Conservation (phyloP, 78 protist genomes). For the Acrasis kona region DNA sequence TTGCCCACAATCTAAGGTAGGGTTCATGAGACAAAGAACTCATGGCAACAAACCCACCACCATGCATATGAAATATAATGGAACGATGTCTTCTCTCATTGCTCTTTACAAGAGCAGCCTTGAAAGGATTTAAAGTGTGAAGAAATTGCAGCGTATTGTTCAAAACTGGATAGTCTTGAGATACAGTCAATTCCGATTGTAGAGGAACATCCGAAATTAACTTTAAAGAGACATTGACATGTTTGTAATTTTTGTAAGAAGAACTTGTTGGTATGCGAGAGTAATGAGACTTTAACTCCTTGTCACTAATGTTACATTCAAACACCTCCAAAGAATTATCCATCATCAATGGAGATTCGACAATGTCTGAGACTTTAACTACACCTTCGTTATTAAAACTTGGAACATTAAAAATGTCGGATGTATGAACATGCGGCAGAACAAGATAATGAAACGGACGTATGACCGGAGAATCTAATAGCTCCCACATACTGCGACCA, state of each 20-base stretch:
- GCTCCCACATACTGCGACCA: not conserved
- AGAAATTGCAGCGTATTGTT: not conserved
- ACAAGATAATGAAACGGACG: not conserved
- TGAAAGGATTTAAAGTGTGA: not conserved
- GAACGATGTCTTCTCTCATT: not conserved
- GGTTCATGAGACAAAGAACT: not conserved
- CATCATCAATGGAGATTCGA: not conserved
- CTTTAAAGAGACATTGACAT: not conserved
- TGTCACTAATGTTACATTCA: not conserved
- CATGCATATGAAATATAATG: slow-evolving; percentile 8
- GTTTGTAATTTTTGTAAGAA: not conserved
- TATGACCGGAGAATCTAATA: not conserved
- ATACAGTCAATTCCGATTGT: no score
- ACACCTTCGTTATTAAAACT: not conserved
- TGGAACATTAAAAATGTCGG: not conserved
- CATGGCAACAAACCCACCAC: slow-evolving; percentile 10
- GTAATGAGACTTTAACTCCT: not conserved
- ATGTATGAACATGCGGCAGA: not conserved
- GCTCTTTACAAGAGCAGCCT: not conserved
- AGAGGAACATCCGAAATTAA: not conserved
- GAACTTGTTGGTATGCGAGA: not conserved
- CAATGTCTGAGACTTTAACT: not conserved
- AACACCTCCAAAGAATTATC: not conserved
- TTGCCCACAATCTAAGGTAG: not conserved
- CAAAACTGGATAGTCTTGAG: no score